Base-by-base conservation (phyloP, 1,284 basidiomycete genomes). In the Schizophyllum amplum region DNA sequence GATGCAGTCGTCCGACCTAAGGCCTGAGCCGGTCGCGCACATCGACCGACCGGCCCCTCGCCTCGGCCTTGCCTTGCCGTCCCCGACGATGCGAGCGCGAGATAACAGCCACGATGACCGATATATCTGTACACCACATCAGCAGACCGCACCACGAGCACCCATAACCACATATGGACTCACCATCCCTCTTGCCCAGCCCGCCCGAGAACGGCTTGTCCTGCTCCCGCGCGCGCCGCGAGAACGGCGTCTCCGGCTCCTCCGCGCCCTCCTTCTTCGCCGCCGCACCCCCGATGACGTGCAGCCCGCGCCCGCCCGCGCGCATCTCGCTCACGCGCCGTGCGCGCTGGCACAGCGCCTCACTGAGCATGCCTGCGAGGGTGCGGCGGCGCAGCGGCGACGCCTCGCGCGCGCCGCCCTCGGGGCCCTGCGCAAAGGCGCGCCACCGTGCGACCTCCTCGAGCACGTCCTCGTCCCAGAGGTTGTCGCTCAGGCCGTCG, bases 401-500 rank as follows among this genome's bases (percentile, higher is more conserved):
- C 5, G 47, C 51, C 17, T 48, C 53, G 33, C 33, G 33, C 33
- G 33, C 11, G 11, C 26, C 55, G 48, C 52, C 57, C 56, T 54
- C 55, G 22, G 55, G 15, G 49, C 42, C 48, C 6, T 55, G 63
- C 58, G 66, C 48, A 55, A 67, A 77, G 24, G 73, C 68, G 53
- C 70, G 71, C 68, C 93, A 90, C 49, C 86, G 77, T 13, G 81
- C 74, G 11, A 98, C 88, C 64, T 94, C 91, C 62, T 97, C 94
- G 13, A 98, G 73, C 24, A 98, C 88, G 61, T 98, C 95, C 66
- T 93, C 89, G 67, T 98, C 94, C 82, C 94, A 98, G 53, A 98
- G 74, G 66, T 98, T 98, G 71, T 98, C 95, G 66, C 89, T 87
- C 53, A 98, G 76, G 1, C 95, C 95, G 68, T 98, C 95, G 33